Base-by-base conservation (phyloP, 202 grass and related monocot species). In the Eragrostis tef region DNA sequence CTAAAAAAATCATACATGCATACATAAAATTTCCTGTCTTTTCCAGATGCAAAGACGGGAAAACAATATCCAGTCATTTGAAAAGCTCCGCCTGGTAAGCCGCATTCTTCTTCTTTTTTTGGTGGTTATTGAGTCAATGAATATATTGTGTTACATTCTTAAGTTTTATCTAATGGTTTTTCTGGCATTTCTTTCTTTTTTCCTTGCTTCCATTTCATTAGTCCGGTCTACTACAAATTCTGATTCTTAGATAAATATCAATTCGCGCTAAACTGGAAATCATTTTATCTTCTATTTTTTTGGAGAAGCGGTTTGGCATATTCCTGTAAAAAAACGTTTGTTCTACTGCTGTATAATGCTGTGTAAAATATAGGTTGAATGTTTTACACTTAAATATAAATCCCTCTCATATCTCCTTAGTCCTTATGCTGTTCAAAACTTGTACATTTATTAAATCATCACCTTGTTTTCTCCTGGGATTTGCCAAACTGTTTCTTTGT, bases 1-100 rank as follows among this genome's bases (percentile, higher is more conserved):
- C 15, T 16, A 10, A 17, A 69, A 75, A 75, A 54, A 15, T 61
- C 6, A 11, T 76, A 5, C 5, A 62, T 76, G 3, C 65, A 11
- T 62, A 67, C 26, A 19, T 81, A 67, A 79, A 67, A 27, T 44
- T 86, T 81, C 59, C 57, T 56, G 81, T 52, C 24, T 82, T 87
- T 81, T 90, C 57, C 92, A 99, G 96, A 96, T 95, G 88, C 96
- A 95, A 89, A 93, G 96, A 87, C 87, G 96, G 77, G 96, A 99
- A 90, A 99, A 99, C 81, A 99, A 90, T 89, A 87, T 96, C 26
- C 89, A 93, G 34, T 99, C 96, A n/a, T 99, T 99, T 1, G 96
- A 99, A 85, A 94, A 91, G 80, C 93, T 99, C 54, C 90, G 93
- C 20, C 39, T 91, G 89, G 96, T 99, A 91, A 81, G 84, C 41